Base-by-base conservation (phyloP, 257 asterid genomes). In the Knoxia roxburghii region DNA sequence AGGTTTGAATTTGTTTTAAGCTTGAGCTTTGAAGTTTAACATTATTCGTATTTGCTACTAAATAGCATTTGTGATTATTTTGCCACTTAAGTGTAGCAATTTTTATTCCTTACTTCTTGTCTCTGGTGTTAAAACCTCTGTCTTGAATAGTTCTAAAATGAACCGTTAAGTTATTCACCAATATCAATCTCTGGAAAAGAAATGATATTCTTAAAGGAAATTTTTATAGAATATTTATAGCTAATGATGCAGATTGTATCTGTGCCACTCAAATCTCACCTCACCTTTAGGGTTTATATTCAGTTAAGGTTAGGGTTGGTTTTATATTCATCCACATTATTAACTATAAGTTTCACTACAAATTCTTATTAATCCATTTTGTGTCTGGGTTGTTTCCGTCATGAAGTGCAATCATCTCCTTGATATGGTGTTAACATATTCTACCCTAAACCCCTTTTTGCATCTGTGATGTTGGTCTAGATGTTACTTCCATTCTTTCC, bases 1-100 rank as follows among this genome's bases (percentile, higher is more conserved):
- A 83, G 99, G 98, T 90, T 80, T 68, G 61, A 61, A 30, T 77
- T 80, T 45, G 46, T 65, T 65, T 78, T 54, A 65, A 64, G 18
- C 26, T 23, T 75, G 58, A 45, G 26, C 15, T 15, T 61, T 11
- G 27, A 57, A 26, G 18, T 23, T 55, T 51, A 27, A 30, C n/a
- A 59, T 46, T 49, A 50, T 26, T 65, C 24, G 48, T n/a, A 17
- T 54, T 23, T 60, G 48, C 35, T 23, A 26, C 20, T 29, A 45
- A 58, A 21, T 33, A 46, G 7, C 8, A 49, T 41, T 53, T 55
- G 29, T 72, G 57, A 13, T 35, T 50, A 37, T 30, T 71, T 61
- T 39, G 33, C 56, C 6, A 35, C 40, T 69, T 13, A 23, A 26
- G 41, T 20, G 8, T 17, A 32, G 65, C 37, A 52, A 12, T 53